These are phyloP conservation scores for Acanthamoeba royreba DNA, from an alignment of 208 protist species.

Conservation along the genomic window DNA sequence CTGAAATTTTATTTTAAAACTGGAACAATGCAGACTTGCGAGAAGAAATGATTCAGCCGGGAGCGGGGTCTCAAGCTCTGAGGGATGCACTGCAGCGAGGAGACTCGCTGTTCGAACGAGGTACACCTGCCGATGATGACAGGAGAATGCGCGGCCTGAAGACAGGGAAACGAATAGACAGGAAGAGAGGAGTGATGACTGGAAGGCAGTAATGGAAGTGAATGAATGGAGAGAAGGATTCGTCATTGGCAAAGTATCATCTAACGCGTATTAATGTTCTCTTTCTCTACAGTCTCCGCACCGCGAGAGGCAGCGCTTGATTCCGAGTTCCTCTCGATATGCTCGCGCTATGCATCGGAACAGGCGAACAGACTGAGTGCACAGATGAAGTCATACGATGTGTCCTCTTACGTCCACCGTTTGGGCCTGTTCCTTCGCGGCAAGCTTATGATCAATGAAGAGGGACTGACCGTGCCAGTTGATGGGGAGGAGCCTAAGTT, in stretches of 20 bases:
- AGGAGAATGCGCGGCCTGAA: too few species aligned
- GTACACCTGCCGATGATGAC: too few species aligned
- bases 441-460: background rate
- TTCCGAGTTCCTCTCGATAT: conserved; percentile 14
- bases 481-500: background rate
- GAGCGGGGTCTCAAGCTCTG: background rate
- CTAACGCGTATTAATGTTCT: background rate
- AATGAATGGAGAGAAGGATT: background rate
- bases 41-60: background rate
- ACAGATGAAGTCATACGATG: background rate
- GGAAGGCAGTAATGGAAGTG: too few species aligned
- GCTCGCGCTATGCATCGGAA: background rate
- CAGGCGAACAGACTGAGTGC: background rate
- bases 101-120: background rate
- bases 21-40: background rate
- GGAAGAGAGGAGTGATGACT: too few species aligned
- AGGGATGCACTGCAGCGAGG: background rate
- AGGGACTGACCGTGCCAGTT: background rate
- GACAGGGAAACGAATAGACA: too few species aligned
- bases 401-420: background rate
- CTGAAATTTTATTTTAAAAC: too few species aligned
- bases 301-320: conserved; percentile 22
- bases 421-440: background rate
- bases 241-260: background rate
- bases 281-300: background rate